Evolutionary conservation across 108 stramenopile species (phyloP).

Genomic region (Cyclostephanos invisitatus): DNA sequence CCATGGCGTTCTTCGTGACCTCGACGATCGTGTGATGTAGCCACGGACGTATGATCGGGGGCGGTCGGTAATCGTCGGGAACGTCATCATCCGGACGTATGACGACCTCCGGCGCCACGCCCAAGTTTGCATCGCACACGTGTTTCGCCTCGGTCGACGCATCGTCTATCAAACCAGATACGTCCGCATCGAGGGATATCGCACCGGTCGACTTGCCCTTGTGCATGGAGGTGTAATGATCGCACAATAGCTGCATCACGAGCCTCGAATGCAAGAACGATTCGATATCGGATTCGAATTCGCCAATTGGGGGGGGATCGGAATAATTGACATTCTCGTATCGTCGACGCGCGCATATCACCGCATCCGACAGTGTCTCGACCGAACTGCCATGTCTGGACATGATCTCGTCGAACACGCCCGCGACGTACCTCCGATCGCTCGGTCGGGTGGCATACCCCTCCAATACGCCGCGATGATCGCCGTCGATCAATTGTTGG

Average conservation of each 20-base stretch:
- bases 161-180: conserved; percentile 54
- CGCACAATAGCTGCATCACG: conserved; percentile 63
- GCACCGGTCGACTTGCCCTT: conserved; percentile 56
- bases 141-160: conserved; percentile 71
- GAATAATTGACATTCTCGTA: too few relatives aligned
- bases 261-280: conserved; percentile 57
- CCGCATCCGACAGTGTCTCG: conserved; percentile 70
- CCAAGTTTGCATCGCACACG: conserved; percentile 71
- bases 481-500: conserved; percentile 23
- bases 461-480: conserved; percentile 9
- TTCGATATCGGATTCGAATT: conserved; percentile 14
- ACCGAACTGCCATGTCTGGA: conserved; percentile 72
- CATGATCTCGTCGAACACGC: conserved; percentile 60
- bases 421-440: conserved; percentile 28
- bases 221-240: conserved; percentile 59
- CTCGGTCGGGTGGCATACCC: conserved; percentile 16
- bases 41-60: conserved; percentile 78
- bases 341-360: conserved; percentile 38
- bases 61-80: conserved; percentile 5
- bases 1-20: conserved; percentile 77
- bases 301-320: too few relatives aligned
- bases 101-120: conserved; percentile 45
- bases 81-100: not conserved
- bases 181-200: conserved; percentile 42
- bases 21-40: conserved; percentile 78